phyloP scores from a whole-genome alignment of 129 eudicot species.

The Calendula officinalis region DNA sequence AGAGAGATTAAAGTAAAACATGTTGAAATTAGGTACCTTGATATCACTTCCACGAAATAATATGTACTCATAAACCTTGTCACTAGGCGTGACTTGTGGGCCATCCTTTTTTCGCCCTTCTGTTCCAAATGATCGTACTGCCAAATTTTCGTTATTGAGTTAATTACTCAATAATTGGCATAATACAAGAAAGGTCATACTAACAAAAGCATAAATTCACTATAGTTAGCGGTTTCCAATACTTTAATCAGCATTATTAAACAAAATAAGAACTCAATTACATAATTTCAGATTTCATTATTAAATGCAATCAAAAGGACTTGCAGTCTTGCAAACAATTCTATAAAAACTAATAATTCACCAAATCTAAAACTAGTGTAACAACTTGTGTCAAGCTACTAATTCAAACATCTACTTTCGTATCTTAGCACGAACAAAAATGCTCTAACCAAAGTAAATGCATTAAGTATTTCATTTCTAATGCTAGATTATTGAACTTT shows the following conservation, averaged over 20 bases:
- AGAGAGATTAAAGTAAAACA: slow-evolving; percentile 2
- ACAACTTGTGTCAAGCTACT: slow-evolving; percentile 5
- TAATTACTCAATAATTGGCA: background rate
- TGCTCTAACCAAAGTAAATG: too few relatives aligned
- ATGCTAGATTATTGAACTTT: too few relatives aligned
- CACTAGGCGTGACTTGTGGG: slow-evolving; percentile 75
- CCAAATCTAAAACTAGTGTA: background rate
- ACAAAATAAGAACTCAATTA: background rate
- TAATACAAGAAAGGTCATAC: background rate
- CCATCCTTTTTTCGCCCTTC: slow-evolving; percentile 94
- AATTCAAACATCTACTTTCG: background rate
- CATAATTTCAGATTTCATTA: background rate
- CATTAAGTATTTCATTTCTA: too few relatives aligned
- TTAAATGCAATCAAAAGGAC: background rate
- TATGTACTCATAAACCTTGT: slow-evolving; percentile 86
- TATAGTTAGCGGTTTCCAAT: background rate
- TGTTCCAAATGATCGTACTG: slow-evolving; percentile 89
- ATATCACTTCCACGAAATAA: slow-evolving; percentile 93
- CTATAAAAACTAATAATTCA: background rate
- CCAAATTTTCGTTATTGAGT: slow-evolving; percentile 14
- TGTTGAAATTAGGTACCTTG: slow-evolving; percentile 46
- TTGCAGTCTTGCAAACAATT: background rate
- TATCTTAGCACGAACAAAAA: background rate
- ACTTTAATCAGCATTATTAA: too few relatives aligned
- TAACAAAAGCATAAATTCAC: slow-evolving; percentile 10